Percentiles rank a stretch among this genome's conserved stretches.
phyloP scores from a whole-genome alignment of 257 asterid species.

The Solanum raphanifolium region DNA sequence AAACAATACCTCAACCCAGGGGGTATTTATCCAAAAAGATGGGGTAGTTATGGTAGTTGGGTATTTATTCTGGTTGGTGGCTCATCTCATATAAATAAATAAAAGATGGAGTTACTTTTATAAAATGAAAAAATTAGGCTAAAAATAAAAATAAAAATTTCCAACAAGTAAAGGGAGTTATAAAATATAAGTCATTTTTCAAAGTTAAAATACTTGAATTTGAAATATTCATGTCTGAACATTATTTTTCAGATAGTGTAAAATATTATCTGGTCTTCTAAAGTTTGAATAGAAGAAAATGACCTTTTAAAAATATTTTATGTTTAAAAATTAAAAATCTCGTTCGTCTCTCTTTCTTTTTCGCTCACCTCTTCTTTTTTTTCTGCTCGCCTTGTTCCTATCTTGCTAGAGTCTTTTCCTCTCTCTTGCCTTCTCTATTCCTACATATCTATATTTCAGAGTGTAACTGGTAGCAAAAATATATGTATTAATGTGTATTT shows the following conservation, averaged over 20 bases:
- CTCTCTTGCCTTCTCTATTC: no score
- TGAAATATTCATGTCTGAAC: not conserved
- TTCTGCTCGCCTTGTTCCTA: no score
- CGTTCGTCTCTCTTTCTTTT: no score
- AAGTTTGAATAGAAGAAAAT: no score
- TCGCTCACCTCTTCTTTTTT: not conserved
- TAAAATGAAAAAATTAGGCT: not conserved
- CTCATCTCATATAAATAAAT: not conserved
- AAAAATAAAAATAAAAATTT: not conserved
- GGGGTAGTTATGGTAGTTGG: not conserved
- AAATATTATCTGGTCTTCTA: no score
- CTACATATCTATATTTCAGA: no score
- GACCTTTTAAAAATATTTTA: no score
- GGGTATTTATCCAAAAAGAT: not conserved
- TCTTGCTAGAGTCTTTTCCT: not conserved
- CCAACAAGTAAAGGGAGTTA: not conserved
- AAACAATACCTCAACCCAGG: not conserved
- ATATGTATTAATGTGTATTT: not conserved
- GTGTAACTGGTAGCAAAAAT: no score
- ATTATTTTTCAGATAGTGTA: not conserved
- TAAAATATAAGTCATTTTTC: not conserved
- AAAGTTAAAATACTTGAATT: not conserved
- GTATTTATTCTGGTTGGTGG: not conserved
- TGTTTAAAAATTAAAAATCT: no score
- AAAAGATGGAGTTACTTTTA: not conserved